Base-by-base conservation (phyloP, 257 asterid species). In the Forsythia viridissima region DNA sequence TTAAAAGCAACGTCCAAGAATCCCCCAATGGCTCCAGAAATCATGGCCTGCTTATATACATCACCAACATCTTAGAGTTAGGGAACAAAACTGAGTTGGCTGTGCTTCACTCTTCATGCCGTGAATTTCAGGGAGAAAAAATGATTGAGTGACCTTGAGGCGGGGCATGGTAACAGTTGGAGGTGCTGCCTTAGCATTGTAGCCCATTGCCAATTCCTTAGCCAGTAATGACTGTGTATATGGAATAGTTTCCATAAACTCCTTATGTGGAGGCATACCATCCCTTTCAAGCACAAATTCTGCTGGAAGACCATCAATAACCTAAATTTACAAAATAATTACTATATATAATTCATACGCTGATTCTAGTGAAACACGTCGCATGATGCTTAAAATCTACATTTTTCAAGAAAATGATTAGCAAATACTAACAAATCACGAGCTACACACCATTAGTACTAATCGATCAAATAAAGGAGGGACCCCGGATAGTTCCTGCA, bases 101-200 rank as follows among this genome's bases (percentile, higher is more conserved):
- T 52, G 76, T 37, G 67, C 66, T 61, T 79, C 46, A 78, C 65
- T 61, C 44, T 67, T 48, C 7, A 75, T 79, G 51, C 79, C 30
- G 24, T 44, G 59, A 36, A 77, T 61, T 55, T 40, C 12, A 51
- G 42, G 61, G 70, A 9, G 44, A 11, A 71, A 46, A 44, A 66
- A 38, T 16, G 30, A 24, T 74, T 75, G 8, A n/a, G 37, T 40
- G 72, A 90, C 98, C 96, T 94, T 94, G 82, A 94, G 77, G 66
- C 97, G 98, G 73, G 98, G 97, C 98, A 94, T 94, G 69, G 98
- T 94, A 21, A 94, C 98, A 70, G 98, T 94, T 38, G 98, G 98
- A 39, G 98, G 96, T 36, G 96, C 96, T n/a, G 98, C 96, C 88
- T 88, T 91, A 16, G 98, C 97, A 83, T 92, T 97, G 82, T 89